Evolutionary conservation across 306 rosid species (phyloP).

Genomic region (Cicer yamashitae): DNA sequence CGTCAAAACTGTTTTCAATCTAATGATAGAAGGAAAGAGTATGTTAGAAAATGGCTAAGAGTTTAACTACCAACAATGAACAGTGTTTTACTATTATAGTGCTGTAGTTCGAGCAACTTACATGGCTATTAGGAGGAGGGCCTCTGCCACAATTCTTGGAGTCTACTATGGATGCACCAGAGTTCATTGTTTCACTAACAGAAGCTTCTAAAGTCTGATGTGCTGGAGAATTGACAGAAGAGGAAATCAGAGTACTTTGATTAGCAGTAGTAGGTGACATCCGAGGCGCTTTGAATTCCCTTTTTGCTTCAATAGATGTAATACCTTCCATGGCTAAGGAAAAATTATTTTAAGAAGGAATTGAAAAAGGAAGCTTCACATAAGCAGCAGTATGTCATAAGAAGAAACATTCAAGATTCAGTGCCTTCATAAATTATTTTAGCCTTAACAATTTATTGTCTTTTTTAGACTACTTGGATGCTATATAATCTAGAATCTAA

Average conservation of each 20-base stretch:
- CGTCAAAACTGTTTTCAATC: constrained; percentile 51
- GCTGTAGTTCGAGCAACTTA: constrained; percentile 47
- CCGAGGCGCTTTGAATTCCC: constrained; percentile 86
- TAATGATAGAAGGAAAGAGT: constrained; percentile 43
- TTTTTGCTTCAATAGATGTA: constrained; percentile 94
- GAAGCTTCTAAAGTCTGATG: constrained; percentile 45
- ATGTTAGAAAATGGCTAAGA: constrained; percentile 16
- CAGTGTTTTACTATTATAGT: constrained; percentile 32
- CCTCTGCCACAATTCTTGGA: constrained; percentile 38
- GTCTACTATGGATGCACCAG: constrained; percentile 42
- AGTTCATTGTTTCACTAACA: constrained; percentile 47
- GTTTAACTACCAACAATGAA: constrained; percentile 18
- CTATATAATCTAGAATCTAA: constrained; percentile 4
- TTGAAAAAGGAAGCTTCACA: constrained; percentile 21
- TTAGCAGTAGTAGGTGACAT: constrained; percentile 60
- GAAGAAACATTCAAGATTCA: constrained; percentile 29
- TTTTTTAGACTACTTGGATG: constrained; percentile 29
- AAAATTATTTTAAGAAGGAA: constrained; percentile 40
- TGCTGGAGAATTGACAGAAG: constrained; percentile 55
- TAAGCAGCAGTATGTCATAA: constrained; percentile 3
- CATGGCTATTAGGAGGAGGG: constrained; percentile 51
- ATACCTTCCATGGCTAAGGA: constrained; percentile 76
- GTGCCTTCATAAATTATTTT: constrained; percentile 1
- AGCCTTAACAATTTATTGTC: not conserved
- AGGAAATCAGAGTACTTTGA: constrained; percentile 49